A percentile compares a stretch with the other conserved stretches of the same genome.
These are phyloP conservation scores for Moricandia moricandioides DNA, from an alignment of 345 rosid species.

Conservation along the genomic window DNA sequence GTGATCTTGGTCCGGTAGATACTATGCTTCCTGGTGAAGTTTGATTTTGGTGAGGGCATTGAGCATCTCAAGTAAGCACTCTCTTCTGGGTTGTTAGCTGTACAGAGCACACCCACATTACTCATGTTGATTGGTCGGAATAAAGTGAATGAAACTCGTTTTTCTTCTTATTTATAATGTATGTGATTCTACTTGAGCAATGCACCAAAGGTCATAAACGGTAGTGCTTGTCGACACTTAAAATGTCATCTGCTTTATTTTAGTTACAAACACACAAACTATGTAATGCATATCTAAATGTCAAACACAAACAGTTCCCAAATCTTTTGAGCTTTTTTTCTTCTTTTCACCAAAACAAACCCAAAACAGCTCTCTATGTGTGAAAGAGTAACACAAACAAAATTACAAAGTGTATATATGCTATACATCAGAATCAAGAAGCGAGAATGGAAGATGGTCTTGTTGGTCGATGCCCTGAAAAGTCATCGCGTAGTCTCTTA, in stretches of 20 bases:
- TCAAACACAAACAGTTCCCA: conserved; percentile 27
- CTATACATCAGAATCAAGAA: conserved; percentile 28
- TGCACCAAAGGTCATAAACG: conserved; percentile 27
- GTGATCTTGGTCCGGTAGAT: conserved; percentile 89
- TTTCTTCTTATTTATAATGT: conserved; percentile 10
- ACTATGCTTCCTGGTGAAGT: conserved; percentile 99
- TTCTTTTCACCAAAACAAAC: not conserved
- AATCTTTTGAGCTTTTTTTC: conserved; percentile 3
- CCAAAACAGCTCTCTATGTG: conserved; percentile 29
- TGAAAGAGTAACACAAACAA: conserved; percentile 25
- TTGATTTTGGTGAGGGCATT: conserved; percentile 40
- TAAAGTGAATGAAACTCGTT: conserved; percentile 17
- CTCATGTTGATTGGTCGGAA: conserved; percentile 21
- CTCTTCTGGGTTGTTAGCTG: conserved; percentile 29
- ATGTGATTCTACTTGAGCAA: conserved; percentile 24
- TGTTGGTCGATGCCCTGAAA: not conserved
- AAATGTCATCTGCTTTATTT: conserved; percentile 2
- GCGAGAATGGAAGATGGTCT: conserved; percentile 28
- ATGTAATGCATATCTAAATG: conserved; percentile 16
- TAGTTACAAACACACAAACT: conserved; percentile 10
- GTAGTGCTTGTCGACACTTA: conserved; percentile 25
- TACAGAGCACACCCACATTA: conserved; percentile 36
- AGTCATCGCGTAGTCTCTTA: conserved; percentile 49
- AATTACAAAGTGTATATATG: conserved; percentile 26
- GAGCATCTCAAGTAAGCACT: conserved; percentile 31